phyloP scores from a whole-genome alignment of 768 basidiomycete genomes.

The Astraeus odoratus region DNA sequence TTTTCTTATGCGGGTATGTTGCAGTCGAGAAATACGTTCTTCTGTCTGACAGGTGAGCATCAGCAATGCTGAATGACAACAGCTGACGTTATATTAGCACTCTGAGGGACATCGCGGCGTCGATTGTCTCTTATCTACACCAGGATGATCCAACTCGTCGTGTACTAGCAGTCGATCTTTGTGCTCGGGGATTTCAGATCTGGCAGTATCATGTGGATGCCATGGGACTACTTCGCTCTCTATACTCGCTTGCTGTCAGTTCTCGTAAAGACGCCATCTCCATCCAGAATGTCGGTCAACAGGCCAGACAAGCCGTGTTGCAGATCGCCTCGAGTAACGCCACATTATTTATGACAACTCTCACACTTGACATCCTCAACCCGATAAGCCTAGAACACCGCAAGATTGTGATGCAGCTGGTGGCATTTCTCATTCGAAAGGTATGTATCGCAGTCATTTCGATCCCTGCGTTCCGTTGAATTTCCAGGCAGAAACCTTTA shows the following conservation, averaged over 20 bases:
- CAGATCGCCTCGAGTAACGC: conserved; percentile 81
- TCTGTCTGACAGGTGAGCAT: conserved; percentile 58
- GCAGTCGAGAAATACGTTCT: conserved; percentile 75
- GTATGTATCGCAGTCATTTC: conserved; percentile 29
- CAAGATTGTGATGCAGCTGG: conserved; percentile 85
- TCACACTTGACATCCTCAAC: conserved; percentile 83
- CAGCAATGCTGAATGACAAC: neutral
- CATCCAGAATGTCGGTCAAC: conserved; percentile 61
- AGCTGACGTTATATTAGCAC: conserved; percentile 38
- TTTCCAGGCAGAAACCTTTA: conserved; percentile 59
- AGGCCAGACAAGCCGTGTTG: conserved; percentile 78
- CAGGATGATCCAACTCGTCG: conserved; percentile 62
- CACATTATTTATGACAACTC: conserved; percentile 87
- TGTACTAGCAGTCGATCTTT: conserved; percentile 79
- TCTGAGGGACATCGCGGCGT: conserved; percentile 79
- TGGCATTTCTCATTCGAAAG: conserved; percentile 91
- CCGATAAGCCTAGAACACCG: conserved; percentile 69
- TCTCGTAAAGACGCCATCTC: conserved; percentile 63
- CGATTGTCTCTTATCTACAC: conserved; percentile 70
- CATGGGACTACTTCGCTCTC: conserved; percentile 76
- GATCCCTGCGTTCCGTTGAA: neutral
- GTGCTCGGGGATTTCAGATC: conserved; percentile 83
- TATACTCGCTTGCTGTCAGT: conserved; percentile 76
- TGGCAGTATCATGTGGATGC: conserved; percentile 95
- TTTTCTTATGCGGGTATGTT: conserved; percentile 79